Base-by-base conservation (phyloP, 192 early-diverging fungal genomes). In the Linnemannia exigua region DNA sequence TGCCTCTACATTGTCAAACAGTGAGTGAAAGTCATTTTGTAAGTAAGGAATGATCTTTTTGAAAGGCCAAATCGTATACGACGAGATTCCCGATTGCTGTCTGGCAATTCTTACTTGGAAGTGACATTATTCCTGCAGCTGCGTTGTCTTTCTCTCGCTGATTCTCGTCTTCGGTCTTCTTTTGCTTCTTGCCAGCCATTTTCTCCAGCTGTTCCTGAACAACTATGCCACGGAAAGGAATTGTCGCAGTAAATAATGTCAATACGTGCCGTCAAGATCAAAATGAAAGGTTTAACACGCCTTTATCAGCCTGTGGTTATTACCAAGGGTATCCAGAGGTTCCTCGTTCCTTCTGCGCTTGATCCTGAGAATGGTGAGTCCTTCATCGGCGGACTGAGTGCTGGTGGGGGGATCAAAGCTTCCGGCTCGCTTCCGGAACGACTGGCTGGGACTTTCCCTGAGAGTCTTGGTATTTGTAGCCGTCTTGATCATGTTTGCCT, bases 321-420 rank as follows among this genome's bases (percentile, higher is more conserved):
- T 90, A 93, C 92, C 79, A 38, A 95, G 88, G 1, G 93, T 93
- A 37, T 95, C 94, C 5, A 95, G 82, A 14, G 95, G 95, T 75
- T 95, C 94, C 54, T 95, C 94, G 69, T 83, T 89, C 44, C 95
- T 92, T 75, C 93, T 95, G n/a, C 95, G 92, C 83, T 95, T 95
- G 77, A 95, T 92, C 8, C 95, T 90, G n/a, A 95, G 84, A 47
- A 95, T 92, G 14, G 95, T 94, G 19, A 92, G 71, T 6, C 89
- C 88, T 15, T 80, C 81, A 9, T 48, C 74, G 22, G 33, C 71
- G 16, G 77, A 4, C n/a, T 22, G 12, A 1, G 5, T 48, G 22
- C 3, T 54, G 17, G 52, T 25, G 22, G 52, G 52, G 11, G 52
- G 52, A 54, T 54, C 22, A n/a, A 41, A 70, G 17, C 69, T 36